These are phyloP conservation scores for Leccinum proliferum DNA, from an alignment of 1,284 basidiomycete genomes.

Conservation along the genomic window DNA sequence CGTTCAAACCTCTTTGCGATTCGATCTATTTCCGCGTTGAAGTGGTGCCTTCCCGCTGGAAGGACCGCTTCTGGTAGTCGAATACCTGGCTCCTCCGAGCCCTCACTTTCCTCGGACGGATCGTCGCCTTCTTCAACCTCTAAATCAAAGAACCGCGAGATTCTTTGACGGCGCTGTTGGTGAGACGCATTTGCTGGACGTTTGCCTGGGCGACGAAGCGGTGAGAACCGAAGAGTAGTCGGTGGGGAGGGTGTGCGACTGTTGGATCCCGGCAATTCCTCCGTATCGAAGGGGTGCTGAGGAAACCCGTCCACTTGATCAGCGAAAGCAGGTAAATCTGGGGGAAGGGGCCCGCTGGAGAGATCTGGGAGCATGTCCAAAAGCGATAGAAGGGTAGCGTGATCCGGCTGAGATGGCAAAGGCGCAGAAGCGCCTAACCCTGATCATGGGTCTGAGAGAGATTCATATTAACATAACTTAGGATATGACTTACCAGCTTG, in stretches of 20 bases:
- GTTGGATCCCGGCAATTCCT: not conserved
- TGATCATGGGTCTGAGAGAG: not conserved
- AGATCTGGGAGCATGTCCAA: not conserved
- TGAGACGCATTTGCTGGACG: not conserved
- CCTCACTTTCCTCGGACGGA: not conserved
- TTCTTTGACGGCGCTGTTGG: not conserved
- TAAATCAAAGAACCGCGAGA: not conserved
- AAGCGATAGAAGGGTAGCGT: no score
- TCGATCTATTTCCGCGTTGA: not conserved
- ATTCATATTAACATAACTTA: not conserved
- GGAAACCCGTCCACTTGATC: not conserved
- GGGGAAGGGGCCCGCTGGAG: not conserved
- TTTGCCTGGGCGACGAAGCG: not conserved
- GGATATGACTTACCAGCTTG: not conserved
- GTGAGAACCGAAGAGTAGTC: not conserved
- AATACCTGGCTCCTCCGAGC: not conserved
- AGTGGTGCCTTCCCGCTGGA: not conserved
- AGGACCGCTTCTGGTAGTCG: not conserved
- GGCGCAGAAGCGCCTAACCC: not conserved
- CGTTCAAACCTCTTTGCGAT: not conserved
- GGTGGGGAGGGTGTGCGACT: not conserved
- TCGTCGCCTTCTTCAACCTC: not conserved
- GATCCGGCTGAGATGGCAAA: no score
- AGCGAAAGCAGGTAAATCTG: not conserved
- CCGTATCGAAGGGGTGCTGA: not conserved